Conservation (phyloP, 306 rosid species). For the Gillenia trifoliata region DNA sequence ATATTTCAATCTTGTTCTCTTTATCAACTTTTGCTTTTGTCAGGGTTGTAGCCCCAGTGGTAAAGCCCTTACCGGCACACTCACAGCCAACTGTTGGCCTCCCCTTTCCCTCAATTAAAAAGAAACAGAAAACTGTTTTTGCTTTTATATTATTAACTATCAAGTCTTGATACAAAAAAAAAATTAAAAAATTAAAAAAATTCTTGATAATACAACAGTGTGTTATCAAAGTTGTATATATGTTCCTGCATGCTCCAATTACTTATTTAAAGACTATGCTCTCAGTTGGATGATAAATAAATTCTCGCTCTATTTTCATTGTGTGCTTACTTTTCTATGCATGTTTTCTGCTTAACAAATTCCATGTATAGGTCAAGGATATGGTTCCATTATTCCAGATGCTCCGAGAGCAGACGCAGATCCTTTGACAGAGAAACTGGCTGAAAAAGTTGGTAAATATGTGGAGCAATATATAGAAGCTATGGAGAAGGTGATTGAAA, state of each 20-base stretch:
- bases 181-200: no score
- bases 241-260: not conserved
- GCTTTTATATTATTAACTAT: not conserved
- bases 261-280: not conserved
- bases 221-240: not conserved
- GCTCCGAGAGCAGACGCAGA: constrained; percentile 48
- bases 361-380: constrained; percentile 66
- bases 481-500: constrained; percentile 79
- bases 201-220: not conserved
- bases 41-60: not conserved
- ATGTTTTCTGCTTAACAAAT: not conserved
- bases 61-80: not conserved
- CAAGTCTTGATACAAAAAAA: not conserved
- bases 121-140: not conserved
- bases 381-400: constrained; percentile 68
- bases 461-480: constrained; percentile 77
- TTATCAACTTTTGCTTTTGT: not conserved
- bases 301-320: not conserved
- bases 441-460: constrained; percentile 56
- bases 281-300: not conserved
- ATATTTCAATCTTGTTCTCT: not conserved
- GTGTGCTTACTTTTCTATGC: not conserved
- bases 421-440: constrained; percentile 48
- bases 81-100: not conserved
- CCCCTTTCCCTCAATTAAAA: not conserved